These are phyloP conservation scores for Atkinsonella hypoxylon DNA, from an alignment of 2,329 filamentous ascomycete species.

Conservation along the genomic window DNA sequence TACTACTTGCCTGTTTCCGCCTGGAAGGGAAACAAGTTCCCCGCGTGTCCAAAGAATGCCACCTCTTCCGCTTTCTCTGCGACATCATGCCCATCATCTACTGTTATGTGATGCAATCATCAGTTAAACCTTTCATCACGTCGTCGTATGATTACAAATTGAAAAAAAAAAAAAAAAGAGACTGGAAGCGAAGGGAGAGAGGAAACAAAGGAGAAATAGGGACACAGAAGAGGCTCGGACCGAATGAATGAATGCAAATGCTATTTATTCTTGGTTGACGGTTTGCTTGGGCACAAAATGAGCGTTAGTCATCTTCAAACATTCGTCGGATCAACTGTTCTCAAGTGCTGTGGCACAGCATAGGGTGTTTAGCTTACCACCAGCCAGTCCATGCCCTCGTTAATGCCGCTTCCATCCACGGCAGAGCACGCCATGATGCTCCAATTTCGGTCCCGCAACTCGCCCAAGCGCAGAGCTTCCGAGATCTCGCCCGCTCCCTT, in stretches of 20 bases:
- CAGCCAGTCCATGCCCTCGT: slow-evolving; percentile 98
- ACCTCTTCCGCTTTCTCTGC: slow-evolving; percentile 8
- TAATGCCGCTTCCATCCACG: slow-evolving; percentile 87
- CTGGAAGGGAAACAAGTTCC: not conserved
- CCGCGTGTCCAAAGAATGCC: not conserved
- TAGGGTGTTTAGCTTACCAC: slow-evolving; percentile 46
- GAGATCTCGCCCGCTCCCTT: slow-evolving; percentile 96
- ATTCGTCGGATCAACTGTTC: not conserved
- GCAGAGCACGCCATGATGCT: slow-evolving; percentile 97
- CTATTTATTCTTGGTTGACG: slow-evolving; percentile 22
- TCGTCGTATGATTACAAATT: slow-evolving; percentile 20
- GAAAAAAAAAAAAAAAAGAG: not conserved
- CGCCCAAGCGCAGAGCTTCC: slow-evolving; percentile 78
- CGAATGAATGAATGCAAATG: not conserved
- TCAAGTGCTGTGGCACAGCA: not conserved
- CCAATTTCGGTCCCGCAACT: slow-evolving; percentile 95
- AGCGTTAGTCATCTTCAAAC: not conserved
- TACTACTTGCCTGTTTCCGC: not conserved
- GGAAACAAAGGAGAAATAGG: slow-evolving; percentile 2
- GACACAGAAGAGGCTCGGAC: not conserved
- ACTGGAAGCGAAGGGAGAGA: not conserved
- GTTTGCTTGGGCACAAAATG: slow-evolving; percentile 21
- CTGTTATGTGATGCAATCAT: slow-evolving; percentile 15
- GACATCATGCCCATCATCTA: slow-evolving; percentile 13
- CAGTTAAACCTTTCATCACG: slow-evolving; percentile 14